A percentile compares a stretch with the other conserved stretches of the same genome.
phyloP scores from a whole-genome alignment of 352 stramenopile genomes.

The Pythium phragmiticola region DNA sequence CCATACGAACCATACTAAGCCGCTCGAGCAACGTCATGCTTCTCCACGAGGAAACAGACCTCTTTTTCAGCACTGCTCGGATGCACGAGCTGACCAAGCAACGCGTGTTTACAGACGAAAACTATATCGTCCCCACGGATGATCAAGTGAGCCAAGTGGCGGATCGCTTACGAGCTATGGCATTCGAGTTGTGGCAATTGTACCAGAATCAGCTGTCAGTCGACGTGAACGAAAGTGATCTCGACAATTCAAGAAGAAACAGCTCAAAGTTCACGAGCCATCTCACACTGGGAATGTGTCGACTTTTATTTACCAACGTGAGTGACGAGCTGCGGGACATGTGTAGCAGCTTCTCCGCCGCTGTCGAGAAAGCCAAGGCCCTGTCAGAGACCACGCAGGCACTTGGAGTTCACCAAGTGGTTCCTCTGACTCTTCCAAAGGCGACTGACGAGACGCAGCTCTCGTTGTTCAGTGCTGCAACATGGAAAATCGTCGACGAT shows the following conservation, averaged over 20 bases:
- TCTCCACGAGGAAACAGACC: slow-evolving; percentile 48
- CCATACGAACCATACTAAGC: slow-evolving; percentile 43
- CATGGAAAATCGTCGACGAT: slow-evolving; percentile 67
- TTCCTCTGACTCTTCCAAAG: slow-evolving; percentile 11
- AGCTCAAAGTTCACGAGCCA: slow-evolving; percentile 50
- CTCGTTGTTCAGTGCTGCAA: slow-evolving; percentile 47
- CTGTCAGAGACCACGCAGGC: not conserved
- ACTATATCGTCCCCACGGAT: not conserved
- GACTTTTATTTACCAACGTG: slow-evolving; percentile 52
- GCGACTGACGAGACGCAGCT: slow-evolving; percentile 18
- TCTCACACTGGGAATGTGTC: slow-evolving; percentile 49
- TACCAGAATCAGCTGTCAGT: slow-evolving; percentile 80
- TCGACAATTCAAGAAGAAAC: slow-evolving; percentile 48
- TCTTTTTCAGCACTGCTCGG: slow-evolving; percentile 50
- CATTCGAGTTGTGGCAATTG: slow-evolving; percentile 71
- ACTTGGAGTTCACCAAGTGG: not conserved
- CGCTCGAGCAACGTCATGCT: slow-evolving; percentile 72
- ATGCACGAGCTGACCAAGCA: slow-evolving; percentile 23
- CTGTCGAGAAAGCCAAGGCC: not conserved
- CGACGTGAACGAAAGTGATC: slow-evolving; percentile 62
- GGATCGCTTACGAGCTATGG: slow-evolving; percentile 31
- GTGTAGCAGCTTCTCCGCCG: not conserved
- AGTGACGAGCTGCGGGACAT: slow-evolving; percentile 44
- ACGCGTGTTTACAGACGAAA: not conserved
- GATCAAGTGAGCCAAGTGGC: slow-evolving; percentile 33